Conservation (phyloP, 768 basidiomycete genomes). For the Filobasidium wieringae region DNA sequence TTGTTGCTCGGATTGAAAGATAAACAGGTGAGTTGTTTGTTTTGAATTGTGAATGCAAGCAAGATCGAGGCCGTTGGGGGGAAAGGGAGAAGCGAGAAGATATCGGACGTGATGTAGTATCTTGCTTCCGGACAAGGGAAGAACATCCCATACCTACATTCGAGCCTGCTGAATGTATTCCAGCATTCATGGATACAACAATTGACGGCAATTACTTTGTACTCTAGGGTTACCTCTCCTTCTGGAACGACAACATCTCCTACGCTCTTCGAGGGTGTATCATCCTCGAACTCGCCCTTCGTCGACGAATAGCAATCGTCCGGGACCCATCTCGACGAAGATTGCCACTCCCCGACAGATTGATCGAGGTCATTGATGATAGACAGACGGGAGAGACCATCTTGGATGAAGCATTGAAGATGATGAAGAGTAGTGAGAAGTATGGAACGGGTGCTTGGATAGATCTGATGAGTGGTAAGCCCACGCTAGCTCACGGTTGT, state of each 20-base stretch:
- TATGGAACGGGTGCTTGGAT: constrained; percentile 86
- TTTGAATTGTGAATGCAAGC: background rate
- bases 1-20: constrained; percentile 88
- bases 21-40: constrained; percentile 58
- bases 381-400: constrained; percentile 90
- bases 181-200: background rate
- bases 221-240: constrained; percentile 79
- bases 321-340: constrained; percentile 67
- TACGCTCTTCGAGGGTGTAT: constrained; percentile 98
- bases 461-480: constrained; percentile 81
- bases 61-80: background rate
- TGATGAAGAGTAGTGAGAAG: constrained; percentile 74
- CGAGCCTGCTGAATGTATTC: too few species aligned
- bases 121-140: too few species aligned
- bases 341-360: constrained; percentile 62
- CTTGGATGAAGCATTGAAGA: constrained; percentile 84
- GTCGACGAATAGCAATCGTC: constrained; percentile 81
- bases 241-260: constrained; percentile 99
- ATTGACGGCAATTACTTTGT: too few species aligned
- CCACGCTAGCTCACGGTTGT: too few species aligned
- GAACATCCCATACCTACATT: too few species aligned
- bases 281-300: constrained; percentile 89
- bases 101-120: too few species aligned
- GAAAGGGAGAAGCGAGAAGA: too few species aligned
- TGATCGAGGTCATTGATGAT: constrained; percentile 85